Evolutionary conservation across 257 asterid species (phyloP), one percentile per base, ranked within the genome.

Genomic region (Handroanthus guayacan): DNA sequence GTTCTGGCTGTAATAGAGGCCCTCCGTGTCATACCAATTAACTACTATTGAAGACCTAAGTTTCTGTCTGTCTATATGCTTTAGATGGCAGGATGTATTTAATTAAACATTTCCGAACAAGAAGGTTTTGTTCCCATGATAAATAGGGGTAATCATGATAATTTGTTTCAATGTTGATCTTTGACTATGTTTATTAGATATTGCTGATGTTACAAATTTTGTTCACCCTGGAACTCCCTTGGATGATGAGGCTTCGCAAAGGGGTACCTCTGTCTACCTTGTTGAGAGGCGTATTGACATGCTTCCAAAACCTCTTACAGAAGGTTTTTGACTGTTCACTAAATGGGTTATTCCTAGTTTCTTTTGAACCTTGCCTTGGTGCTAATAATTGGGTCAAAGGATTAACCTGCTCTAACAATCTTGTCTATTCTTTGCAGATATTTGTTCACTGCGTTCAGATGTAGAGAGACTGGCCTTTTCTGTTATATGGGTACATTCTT

Each of bases 231-330:
- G 97, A 71, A 89, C 92, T 34, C 96, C 97, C 62, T 88, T 95
- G 79, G 99, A 95, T 78, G 95, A 91, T 60, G 99, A 95, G 92
- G 99, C 98, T 83, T 58, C 99, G 64, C 95, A 87, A 85, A 91
- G 99, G 83, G 99, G 99, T 67, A 95, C 99, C 81, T 95, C 99
- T 69, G 99, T 95, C 67, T 95, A 93, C 89, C 97, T 95, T 74
- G 99, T 95, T 60, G 99, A 95, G 90, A 89, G 91, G 71, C 95
- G 99, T 72, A 95, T 95, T 69, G 99, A 95, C 89, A 95, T 95
- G 99, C 98, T 95, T 74, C 99, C 99, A 3, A 93, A 95, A 83
- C 99, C 99, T 75, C 87, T 95, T 52, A 95, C 99, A 39, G 99
- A 95, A 95, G 99, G 99, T 95, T 75, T 48, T 50, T 63, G 56